Base-by-base conservation (phyloP, 441 rosid genomes). In the Erysimum cheiri region DNA sequence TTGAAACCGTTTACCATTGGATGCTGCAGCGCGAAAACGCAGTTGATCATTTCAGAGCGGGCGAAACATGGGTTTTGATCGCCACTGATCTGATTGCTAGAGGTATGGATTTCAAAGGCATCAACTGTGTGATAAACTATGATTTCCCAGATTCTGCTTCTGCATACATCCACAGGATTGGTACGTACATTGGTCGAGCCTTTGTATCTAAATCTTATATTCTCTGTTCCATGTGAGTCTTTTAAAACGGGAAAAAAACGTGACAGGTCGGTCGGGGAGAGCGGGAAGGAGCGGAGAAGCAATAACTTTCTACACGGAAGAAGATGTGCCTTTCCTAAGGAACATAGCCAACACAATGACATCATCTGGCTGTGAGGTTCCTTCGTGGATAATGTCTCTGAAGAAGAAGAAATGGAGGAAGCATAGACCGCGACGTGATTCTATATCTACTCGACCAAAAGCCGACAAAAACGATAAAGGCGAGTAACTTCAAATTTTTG, bases 31-130 rank as follows among this genome's bases (percentile, higher is more conserved):
- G 98, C 11, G 97, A 90, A 60, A 83, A 84, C 39, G 94, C 87
- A 14, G 92, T 92, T 13, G 88, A 90, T 78, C 80, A 83, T 74
- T 94, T 94, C 75, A 83, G 99, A 77, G 89, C 87, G 7, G 94
- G 97, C 12, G 87, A 92, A 76, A 87, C 84, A 55, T 94, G 99
- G 98, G 94, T 94, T 58, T 75, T 94, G 73, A 88, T 94, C n/a
- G 99, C 98, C 52, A 94, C 97, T n/a, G 99, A 94, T 82, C 96
- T 94, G 67, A 83, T 94, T 24, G 98, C 97, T 50, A 88, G 97
- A 35, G 98, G 97, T 22, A 88, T 95, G 99, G 99, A 95, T 80
- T 95, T 95, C 84, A 95, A 95, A 80, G 99, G 98, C 31, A 86
- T 92, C 77, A 88, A 88, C 78, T 90, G 88, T 33, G 95, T 87